Base-by-base conservation (phyloP, 257 asterid species). In the Fraxinus excelsior region DNA sequence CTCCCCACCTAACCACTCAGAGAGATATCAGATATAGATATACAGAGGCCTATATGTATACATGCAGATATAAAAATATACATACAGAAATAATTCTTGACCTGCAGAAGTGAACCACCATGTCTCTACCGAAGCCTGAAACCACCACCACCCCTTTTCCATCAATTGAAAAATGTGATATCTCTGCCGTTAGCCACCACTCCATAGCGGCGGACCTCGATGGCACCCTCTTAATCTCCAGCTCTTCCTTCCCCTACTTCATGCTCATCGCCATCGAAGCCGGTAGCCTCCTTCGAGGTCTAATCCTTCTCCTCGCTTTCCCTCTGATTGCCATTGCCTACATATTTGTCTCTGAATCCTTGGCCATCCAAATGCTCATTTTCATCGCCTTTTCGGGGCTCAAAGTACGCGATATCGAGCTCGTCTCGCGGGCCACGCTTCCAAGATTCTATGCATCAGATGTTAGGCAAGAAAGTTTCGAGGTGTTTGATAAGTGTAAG, bases 181-280 rank as follows among this genome's bases (percentile, higher is more conserved):
- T 79, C 84, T 58, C 96, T 37, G 67, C 68, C 67, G 73, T 70
- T 7, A 76, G 77, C 79, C 81, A 81, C 80, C 76, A 66, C 12
- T 90, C 99, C 0, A 84, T 96, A 5, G 98, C 98, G 81, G 99
- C 99, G 77, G 99, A 96, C 81, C 92, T 96, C 7, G 99, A 96
- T 83, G 99, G 99, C 9, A 96, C 99, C 0, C 94, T 96, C 11
- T 84, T 96, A 19, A 92, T 90, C 79, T 86, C 93, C 70, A 82
- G 98, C 28, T 96, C 99, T 38, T 94, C 99, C 68, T 96, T 96
- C 86, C 99, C 99, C 0, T 96, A 96, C 87, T 96, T 93, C 94
- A 91, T 96, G 98, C 89, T 96, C 8, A 94, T 93, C 0, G 97
- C 98, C 37, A 87, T 96, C 19, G 99, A 96, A 71, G 98, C 99